Evolutionary conservation across 305 asterid genomes (phyloP), one percentile per base, ranked within the genome.

Genomic region (Andrographis paniculata): DNA sequence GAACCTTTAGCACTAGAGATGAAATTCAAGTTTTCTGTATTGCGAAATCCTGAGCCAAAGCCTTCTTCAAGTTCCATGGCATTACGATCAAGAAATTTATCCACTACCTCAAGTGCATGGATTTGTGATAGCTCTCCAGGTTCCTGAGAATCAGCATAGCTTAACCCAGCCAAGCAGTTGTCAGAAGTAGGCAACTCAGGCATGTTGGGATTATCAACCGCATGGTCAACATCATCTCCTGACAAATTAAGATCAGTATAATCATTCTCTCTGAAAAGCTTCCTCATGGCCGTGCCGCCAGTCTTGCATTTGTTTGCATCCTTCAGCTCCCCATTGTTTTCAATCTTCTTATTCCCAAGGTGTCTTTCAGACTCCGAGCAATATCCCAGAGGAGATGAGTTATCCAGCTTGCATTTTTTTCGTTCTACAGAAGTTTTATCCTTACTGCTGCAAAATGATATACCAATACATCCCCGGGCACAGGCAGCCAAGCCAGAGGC

Each of bases 71-170:
- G 30, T 49, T 74, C 93, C 60, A 67, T 16, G 24, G 65, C 65
- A 76, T 75, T 75, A 56, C 77, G 68, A 69, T 72, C 75, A 40
- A 92, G 81, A 70, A 79, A 79, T 69, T 48, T 79, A 59, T 87
- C 91, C 45, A 92, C 95, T 38, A 71, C 73, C 33, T 87, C 87
- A 59, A 92, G 82, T 45, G 99, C 99, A 68, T 73, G 59, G 36
- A 85, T 86, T 68, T 87, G 96, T 46, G 99, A 77, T 27, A 67
- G 73, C 53, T 87, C 96, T 58, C 95, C 94, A 45, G 96, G 99
- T 68, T 81, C 96, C 74, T 91, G 89, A 64, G 96, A 86, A 69
- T 66, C 52, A 38, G 61, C 66, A 64, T 91, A 86, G 72, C 98
- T 91, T 70, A 91, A 69, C 43, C 92, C 94, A 0, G 71, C 87